Evolutionary conservation across 805 yeast species (phyloP).

Genomic region (Pichia scutulata): DNA sequence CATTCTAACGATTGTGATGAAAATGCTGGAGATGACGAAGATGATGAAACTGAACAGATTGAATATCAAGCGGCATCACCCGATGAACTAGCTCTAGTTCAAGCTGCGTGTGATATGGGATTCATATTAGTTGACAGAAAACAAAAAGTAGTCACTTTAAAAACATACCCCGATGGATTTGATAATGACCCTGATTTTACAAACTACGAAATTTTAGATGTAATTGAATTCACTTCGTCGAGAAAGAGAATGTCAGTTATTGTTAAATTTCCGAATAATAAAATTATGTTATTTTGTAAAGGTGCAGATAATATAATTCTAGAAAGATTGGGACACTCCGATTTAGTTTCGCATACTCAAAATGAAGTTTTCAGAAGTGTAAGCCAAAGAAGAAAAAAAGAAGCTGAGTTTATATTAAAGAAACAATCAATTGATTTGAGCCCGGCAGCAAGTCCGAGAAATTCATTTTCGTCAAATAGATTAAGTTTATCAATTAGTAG

Average conservation of each 20-base stretch:
- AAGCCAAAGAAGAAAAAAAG: conserved; percentile 58
- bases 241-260: conserved; percentile 94
- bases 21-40: conserved; percentile 10
- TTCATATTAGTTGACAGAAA: conserved; percentile 70
- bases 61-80: conserved; percentile 94
- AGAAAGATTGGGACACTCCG: conserved; percentile 55
- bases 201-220: conserved; percentile 66
- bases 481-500: conserved; percentile 22
- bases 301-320: conserved; percentile 93
- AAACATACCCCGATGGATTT: conserved; percentile 80
- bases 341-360: conserved; percentile 55
- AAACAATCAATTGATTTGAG: conserved; percentile 38
- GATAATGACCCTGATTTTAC: conserved; percentile 57
- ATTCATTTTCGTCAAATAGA: conserved; percentile 10
- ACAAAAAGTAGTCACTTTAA: conserved; percentile 51
- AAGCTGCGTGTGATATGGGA: conserved; percentile 94
- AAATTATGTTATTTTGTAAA: conserved; percentile 75
- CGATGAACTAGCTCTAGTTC: conserved; percentile 87
- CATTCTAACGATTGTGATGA: background rate
- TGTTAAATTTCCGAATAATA: conserved; percentile 66
- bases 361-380: conserved; percentile 53
- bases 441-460: conserved; percentile 1
- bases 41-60: conserved; percentile 38
- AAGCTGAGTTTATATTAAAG: conserved; percentile 67
- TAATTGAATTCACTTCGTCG: conserved; percentile 76